Evolutionary conservation across 129 eudicot genomes (phyloP).

Genomic region (Kitagawia praeruptora): DNA sequence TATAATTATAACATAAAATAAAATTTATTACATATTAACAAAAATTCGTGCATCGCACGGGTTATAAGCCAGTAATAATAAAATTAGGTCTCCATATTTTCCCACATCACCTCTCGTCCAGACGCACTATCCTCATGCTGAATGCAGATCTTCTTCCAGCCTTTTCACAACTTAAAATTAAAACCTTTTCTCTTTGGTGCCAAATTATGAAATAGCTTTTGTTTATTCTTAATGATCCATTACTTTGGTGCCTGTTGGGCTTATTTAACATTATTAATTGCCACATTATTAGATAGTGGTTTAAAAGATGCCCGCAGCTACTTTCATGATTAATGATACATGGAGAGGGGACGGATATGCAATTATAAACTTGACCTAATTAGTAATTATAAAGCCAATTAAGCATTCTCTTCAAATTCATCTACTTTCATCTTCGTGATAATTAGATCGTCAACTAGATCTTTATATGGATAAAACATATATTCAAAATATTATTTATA

Average conservation of each 20-base stretch:
- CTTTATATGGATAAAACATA: not conserved
- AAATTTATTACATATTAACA: no score
- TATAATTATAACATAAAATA: no score
- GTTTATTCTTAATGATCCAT: no score
- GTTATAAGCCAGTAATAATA: no score
- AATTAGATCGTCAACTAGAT: not conserved
- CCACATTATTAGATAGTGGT: conserved; percentile 1
- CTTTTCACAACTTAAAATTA: no score
- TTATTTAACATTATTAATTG: not conserved
- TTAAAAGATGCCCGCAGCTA: not conserved
- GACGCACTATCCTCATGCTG: no score
- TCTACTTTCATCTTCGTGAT: not conserved
- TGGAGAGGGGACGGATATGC: not conserved
- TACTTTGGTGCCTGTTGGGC: not conserved
- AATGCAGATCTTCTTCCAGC: no score
- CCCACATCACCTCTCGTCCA: no score
- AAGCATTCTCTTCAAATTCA: not conserved
- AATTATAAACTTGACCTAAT: conserved; percentile 3
- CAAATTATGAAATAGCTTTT: not conserved
- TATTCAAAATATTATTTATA: no score
- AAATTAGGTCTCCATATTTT: no score
- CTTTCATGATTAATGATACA: not conserved
- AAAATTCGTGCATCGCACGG: no score
- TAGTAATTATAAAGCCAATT: not conserved
- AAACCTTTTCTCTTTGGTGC: no score